phyloP scores from a whole-genome alignment of 2,329 filamentous ascomycete species.

The Plectosphaerella sp. region DNA sequence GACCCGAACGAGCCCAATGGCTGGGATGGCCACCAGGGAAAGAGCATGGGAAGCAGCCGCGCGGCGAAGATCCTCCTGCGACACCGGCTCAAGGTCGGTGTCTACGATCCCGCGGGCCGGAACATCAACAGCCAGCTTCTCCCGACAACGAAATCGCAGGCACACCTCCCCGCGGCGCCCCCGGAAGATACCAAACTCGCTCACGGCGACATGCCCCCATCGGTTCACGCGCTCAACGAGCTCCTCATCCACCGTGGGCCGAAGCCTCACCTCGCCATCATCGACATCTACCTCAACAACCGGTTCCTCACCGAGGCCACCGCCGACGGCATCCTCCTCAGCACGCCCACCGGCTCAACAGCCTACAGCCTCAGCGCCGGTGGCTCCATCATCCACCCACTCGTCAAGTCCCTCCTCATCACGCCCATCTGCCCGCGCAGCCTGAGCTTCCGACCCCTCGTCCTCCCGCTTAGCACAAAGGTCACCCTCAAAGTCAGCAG shows the following conservation, averaged over 20 bases:
- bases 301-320: conserved; percentile 90
- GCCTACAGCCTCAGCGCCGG: conserved; percentile 93
- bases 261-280: conserved; percentile 83
- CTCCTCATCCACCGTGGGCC: conserved; percentile 88
- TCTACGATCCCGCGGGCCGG: conserved; percentile 67
- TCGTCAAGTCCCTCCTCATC: conserved; percentile 82
- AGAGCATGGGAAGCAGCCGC: conserved; percentile 71
- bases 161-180: conserved; percentile 20
- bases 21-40: conserved; percentile 74
- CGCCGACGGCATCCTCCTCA: conserved; percentile 91
- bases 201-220: conserved; percentile 22
- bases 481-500: conserved; percentile 78
- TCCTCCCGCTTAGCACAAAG: conserved; percentile 80
- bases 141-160: conserved; percentile 35
- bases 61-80: conserved; percentile 80
- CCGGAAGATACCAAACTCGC: conserved; percentile 10
- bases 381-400: conserved; percentile 88
- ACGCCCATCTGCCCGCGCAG: conserved; percentile 93
- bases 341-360: conserved; percentile 90
- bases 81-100: conserved; percentile 79
- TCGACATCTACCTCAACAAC: conserved; percentile 86
- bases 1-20: conserved; percentile 22
- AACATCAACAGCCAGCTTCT: conserved; percentile 50
- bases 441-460: conserved; percentile 85
- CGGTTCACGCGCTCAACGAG: conserved; percentile 81